Evolutionary conservation across 345 rosid species (phyloP), one percentile per base, ranked within the genome.

Genomic region (Garcia nutans): DNA sequence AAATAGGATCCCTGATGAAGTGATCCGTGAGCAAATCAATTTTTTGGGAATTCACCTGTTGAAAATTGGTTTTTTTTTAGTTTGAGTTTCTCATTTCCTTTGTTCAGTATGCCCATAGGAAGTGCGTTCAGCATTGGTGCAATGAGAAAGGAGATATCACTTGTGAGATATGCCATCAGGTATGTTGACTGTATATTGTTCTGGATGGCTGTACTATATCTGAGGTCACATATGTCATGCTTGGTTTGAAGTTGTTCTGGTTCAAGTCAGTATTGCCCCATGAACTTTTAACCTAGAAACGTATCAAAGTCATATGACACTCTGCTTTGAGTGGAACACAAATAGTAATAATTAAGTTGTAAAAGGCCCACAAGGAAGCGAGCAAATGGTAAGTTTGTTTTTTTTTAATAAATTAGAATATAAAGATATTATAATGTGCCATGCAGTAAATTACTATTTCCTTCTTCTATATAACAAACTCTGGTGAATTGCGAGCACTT

Each of bases 131-230:
- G 75, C 98, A 78, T 77, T 96, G 99, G 99, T 96, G 98, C 84
- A 86, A 93, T 64, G 98, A 93, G 84, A 96, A 96, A 79, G 93
- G 97, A 20, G 90, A 96, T 79, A 90, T 84, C 62, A 78, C 83
- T n/a, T 96, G 99, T 58, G 99, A 96, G 80, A 96, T 96, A 44
- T 93, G 98, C 76, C 97, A 92, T 85, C 93, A 92, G 99, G 98
- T 93, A 84, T 54, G 60, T 22, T 26, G 49, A 11, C 33, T 17
- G 41, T 17, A 26, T 58, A 44, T 28, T 16, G 12, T 58, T 73
- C 50, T 10, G 12, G 20, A 16, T 44, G n/a, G 63, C 15, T 44
- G 42, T 72, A 33, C 17, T n/a, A 6, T 57, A 26, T 20, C n/a
- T 19, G n/a, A 3, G 12, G 65, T 19, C 19, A 6, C 52, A 37